Percentiles rank a stretch among this genome's conserved stretches.
phyloP scores from a whole-genome alignment of 768 basidiomycete genomes.

The Calocera cornea region DNA sequence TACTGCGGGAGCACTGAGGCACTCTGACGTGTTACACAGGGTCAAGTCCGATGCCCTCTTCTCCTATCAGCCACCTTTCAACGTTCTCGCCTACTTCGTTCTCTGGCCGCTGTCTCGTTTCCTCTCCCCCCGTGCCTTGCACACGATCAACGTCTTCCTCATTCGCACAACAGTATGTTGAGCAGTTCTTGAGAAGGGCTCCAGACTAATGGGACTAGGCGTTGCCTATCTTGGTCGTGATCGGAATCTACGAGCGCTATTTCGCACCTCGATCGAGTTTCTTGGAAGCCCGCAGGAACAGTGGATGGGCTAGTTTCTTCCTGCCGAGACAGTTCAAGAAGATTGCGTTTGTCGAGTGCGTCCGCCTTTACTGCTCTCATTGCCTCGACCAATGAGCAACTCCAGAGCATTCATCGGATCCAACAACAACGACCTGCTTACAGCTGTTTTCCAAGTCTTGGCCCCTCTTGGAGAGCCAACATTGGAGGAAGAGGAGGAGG shows the following conservation, averaged over 20 bases:
- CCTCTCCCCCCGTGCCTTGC: conserved; percentile 62
- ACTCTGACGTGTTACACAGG: conserved; percentile 26
- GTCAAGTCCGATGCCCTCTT: conserved; percentile 83
- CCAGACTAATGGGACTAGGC: conserved; percentile 29
- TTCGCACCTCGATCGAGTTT: conserved; percentile 38
- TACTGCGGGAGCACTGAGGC: neutral
- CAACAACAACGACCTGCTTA: conserved; percentile 50
- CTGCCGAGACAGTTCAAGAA: conserved; percentile 59
- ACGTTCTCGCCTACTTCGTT: conserved; percentile 63
- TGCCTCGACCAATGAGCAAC: neutral
- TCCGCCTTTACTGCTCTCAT: neutral
- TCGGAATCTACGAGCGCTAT: conserved; percentile 69
- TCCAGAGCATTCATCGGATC: conserved; percentile 50
- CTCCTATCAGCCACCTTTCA: conserved; percentile 86
- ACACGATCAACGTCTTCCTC: conserved; percentile 70
- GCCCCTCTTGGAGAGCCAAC: conserved; percentile 2
- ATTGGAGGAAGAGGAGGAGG: conserved; percentile 7
- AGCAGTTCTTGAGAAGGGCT: neutral
- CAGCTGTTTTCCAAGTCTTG: conserved; percentile 68
- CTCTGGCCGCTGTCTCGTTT: conserved; percentile 68
- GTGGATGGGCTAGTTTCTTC: conserved; percentile 41
- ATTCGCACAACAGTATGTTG: conserved; percentile 59
- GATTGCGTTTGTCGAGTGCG: conserved; percentile 51
- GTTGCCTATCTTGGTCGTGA: conserved; percentile 62
- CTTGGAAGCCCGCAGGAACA: conserved; percentile 39